Base-by-base conservation (phyloP, 306 rosid species). In the Betula pendula region DNA sequence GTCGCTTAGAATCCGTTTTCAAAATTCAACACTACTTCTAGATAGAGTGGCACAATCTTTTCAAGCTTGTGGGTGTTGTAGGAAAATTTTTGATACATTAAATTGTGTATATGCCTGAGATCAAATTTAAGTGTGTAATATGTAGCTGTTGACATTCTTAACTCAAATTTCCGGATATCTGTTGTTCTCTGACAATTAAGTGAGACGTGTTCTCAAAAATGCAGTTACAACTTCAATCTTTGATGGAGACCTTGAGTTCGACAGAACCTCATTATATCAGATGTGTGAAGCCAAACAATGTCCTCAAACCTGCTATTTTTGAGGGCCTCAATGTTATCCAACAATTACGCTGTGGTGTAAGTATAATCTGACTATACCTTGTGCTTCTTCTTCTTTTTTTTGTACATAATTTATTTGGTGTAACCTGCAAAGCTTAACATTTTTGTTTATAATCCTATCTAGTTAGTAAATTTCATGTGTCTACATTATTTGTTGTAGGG, bases 251-350 rank as follows among this genome's bases (percentile, higher is more conserved):
- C 79, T 79, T 96, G 78, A 96, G 2, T 88, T 90, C 97, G 58
- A 96, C 99, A 11, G 99, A 96, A 72, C 99, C 99, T 84, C 97
- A 96, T 85, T 96, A 93, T 86, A 96, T 96, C 87, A 89, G 98
- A 91, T 96, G 99, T 82, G 99, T 96, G 87, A 96, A 96, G 87
- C 99, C 99, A 67, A 96, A 96, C 79, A 96, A 89, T 87, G 97
- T 82, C 71, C 98, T 96, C 81, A 96, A 87, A 94, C 99, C 98
- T 74, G 91, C 94, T 69, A 93, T 96, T 80, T 91, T 96, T 73
- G 98, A 96, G 89, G 93, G 93, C 78, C 62, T 86, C 76, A 96
- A 90, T 68, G 90, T 96, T 29, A 96, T 96, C 88, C 99, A 96
- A 65, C 99, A 96, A 84, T 72, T 96, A 79, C 98, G 98, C 50